These are phyloP conservation scores for Bromus sterilis DNA, from an alignment of 176 grass and related monocot species.

Conservation along the genomic window DNA sequence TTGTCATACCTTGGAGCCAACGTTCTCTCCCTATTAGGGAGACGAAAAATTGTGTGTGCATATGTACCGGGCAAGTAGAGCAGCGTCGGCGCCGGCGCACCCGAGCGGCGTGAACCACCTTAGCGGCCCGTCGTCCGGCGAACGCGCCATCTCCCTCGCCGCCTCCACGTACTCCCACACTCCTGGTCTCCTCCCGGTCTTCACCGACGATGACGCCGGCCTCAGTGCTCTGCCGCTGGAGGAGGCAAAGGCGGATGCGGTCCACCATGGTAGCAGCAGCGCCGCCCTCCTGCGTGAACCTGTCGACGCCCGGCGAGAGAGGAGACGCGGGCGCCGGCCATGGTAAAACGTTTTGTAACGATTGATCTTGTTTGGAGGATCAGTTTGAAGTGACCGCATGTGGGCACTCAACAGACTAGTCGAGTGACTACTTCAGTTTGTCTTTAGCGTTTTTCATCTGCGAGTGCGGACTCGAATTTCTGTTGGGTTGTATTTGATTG, in stretches of 20 bases:
- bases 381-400: too few relatives aligned
- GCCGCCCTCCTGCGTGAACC: neutral
- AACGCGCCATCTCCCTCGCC: constrained; percentile 31
- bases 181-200: neutral
- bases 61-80: constrained; percentile 72
- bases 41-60: neutral
- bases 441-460: too few relatives aligned
- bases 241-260: neutral
- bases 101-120: constrained; percentile 78
- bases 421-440: too few relatives aligned
- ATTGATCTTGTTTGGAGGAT: too few relatives aligned
- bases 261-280: neutral
- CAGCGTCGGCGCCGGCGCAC: constrained; percentile 45
- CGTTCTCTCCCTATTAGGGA: too few relatives aligned
- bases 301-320: neutral
- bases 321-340: neutral
- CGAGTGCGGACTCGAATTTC: too few relatives aligned
- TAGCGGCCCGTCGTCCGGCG: constrained; percentile 32
- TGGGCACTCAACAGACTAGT: too few relatives aligned
- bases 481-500: too few relatives aligned
- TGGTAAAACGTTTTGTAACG: too few relatives aligned
- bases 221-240: neutral
- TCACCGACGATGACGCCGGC: neutral
- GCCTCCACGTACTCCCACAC: constrained; percentile 26
- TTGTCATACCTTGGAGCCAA: too few relatives aligned